Evolutionary conservation across 2,329 filamentous ascomycete species (phyloP).

Genomic region (Ciborinia camelliae): DNA sequence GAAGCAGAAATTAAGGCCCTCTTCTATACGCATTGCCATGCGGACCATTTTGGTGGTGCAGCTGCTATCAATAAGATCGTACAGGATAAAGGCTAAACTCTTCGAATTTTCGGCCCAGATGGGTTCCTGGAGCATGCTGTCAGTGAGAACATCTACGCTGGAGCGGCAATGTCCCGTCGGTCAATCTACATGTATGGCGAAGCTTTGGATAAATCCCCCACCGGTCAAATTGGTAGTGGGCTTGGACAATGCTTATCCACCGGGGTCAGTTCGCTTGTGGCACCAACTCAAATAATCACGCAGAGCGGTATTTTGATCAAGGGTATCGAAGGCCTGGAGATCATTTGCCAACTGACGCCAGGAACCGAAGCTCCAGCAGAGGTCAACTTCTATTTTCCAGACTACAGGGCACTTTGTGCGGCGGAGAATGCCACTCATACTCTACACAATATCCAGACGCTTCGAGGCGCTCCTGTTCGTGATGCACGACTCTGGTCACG

Average conservation of each 20-base stretch:
- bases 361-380: conserved; percentile 44
- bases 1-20: conserved; percentile 37
- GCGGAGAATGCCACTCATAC: conserved; percentile 42
- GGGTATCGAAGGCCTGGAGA: conserved; percentile 38
- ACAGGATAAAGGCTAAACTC: conserved; percentile 14
- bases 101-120: conserved; percentile 35
- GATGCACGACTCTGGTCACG: conserved; percentile 42
- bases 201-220: conserved; percentile 32
- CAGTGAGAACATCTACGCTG: conserved; percentile 42
- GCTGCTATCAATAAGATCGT: conserved; percentile 26
- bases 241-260: conserved; percentile 37
- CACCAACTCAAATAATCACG: conserved; percentile 38
- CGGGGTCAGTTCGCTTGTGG: conserved; percentile 38
- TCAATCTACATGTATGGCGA: conserved; percentile 43
- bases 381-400: conserved; percentile 43
- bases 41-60: conserved; percentile 41
- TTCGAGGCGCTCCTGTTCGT: conserved; percentile 43
- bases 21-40: conserved; percentile 44
- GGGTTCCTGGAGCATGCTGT: conserved; percentile 42
- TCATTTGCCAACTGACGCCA: conserved; percentile 43
- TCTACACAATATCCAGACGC: conserved; percentile 44
- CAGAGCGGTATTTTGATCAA: conserved; percentile 37
- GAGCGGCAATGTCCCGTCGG: conserved; percentile 41
- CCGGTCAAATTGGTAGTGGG: conserved; percentile 41
- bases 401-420: conserved; percentile 40